These are phyloP conservation scores for Carex kokanica DNA, from an alignment of 176 grass and related monocot genomes.

Conservation along the genomic window DNA sequence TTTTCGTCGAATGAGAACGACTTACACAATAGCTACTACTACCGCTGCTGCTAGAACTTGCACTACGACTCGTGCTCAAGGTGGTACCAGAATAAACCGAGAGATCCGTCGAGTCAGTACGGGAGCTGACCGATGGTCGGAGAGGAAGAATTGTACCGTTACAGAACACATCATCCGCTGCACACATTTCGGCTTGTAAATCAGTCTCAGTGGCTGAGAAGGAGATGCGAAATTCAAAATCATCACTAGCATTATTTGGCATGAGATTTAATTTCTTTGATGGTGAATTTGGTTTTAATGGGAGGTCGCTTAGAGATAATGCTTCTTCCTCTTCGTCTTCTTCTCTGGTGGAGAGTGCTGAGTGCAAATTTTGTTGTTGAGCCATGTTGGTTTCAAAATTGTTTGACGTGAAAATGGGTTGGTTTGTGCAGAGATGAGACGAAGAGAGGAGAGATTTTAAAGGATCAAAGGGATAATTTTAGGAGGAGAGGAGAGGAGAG, in stretches of 20 bases:
- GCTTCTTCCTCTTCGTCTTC: conserved; percentile 24
- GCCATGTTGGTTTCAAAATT: conserved; percentile 14
- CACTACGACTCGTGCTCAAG: conserved; percentile 28
- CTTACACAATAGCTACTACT: conserved; percentile 45
- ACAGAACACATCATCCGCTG: conserved; percentile 34
- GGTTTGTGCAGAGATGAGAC: background rate
- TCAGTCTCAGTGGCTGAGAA: background rate
- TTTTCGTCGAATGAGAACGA: conserved; percentile 36
- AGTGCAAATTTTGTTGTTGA: conserved; percentile 22
- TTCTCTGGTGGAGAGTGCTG: background rate
- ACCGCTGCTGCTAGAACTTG: conserved; percentile 31
- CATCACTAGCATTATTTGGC: background rate
- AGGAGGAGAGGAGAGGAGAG: conserved; percentile 5
- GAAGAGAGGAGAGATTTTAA: background rate
- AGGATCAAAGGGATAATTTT: background rate
- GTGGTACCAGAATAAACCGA: conserved; percentile 6
- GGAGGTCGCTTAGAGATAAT: conserved; percentile 36
- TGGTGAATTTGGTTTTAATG: conserved; percentile 14
- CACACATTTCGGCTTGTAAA: conserved; percentile 38
- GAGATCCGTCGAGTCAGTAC: conserved; percentile 16
- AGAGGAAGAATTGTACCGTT: conserved; percentile 40
- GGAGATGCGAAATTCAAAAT: conserved; percentile 45
- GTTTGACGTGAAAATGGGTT: background rate
- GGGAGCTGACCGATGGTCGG: conserved; percentile 20
- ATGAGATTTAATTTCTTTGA: background rate